These are phyloP conservation scores for Thelephora terrestris DNA, from an alignment of 1,284 basidiomycete species.

Conservation along the genomic window DNA sequence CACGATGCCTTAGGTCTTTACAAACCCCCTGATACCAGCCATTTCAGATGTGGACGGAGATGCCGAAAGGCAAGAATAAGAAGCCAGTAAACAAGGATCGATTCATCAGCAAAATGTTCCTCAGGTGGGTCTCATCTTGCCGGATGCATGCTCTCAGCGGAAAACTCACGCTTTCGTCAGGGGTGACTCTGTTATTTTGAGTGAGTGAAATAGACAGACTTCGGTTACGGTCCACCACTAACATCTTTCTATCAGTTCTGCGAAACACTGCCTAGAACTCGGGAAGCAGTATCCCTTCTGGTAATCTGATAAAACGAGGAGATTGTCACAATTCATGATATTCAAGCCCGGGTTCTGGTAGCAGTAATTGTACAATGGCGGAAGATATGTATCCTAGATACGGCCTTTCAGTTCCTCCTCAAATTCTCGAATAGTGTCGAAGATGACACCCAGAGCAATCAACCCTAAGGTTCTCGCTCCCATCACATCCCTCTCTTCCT, in stretches of 20 bases:
- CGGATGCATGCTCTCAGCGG: background rate
- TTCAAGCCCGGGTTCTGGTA: background rate
- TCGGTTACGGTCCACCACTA: constrained; percentile 2
- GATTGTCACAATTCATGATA: background rate
- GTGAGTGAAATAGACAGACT: constrained; percentile 37
- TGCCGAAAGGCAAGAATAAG: constrained; percentile 96
- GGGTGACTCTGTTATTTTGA: constrained; percentile 91
- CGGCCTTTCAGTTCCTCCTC: constrained; percentile 16
- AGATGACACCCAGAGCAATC: constrained; percentile 45
- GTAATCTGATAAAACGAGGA: background rate
- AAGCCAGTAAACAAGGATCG: constrained; percentile 98
- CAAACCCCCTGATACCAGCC: constrained; percentile 6
- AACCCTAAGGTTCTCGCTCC: constrained; percentile 53
- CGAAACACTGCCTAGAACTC: constrained; percentile 68
- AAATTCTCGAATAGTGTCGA: constrained; percentile 30
- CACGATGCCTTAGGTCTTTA: constrained; percentile 1
- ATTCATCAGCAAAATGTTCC: constrained; percentile 98
- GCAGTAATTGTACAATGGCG: background rate
- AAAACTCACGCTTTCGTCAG: constrained; percentile 28
- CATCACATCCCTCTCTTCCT: constrained; percentile 29
- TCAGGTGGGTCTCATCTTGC: constrained; percentile 44
- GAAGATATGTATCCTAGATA: too few species aligned
- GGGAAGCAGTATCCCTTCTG: background rate
- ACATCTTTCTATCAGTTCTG: constrained; percentile 44
- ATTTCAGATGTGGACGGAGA: constrained; percentile 94